Evolutionary conservation across 1,284 basidiomycete species (phyloP).

Genomic region (Cryptococcus sp.): DNA sequence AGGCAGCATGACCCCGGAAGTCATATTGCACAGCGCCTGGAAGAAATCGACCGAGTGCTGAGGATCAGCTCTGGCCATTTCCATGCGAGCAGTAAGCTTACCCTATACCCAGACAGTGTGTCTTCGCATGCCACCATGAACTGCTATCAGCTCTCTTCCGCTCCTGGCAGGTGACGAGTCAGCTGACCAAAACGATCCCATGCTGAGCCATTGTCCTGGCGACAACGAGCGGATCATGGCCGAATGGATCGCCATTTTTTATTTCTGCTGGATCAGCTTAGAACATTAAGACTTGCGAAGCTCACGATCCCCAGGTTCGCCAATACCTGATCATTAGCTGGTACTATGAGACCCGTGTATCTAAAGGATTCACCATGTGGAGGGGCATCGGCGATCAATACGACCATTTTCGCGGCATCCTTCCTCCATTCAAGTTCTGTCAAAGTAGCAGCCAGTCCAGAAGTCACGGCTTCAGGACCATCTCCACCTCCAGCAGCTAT

Average conservation of each 20-base stretch:
- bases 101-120: conserved; percentile 86
- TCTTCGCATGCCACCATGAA: conserved; percentile 99
- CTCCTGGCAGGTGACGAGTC: not conserved
- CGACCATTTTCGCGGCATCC: conserved; percentile 88
- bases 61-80: conserved; percentile 25
- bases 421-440: conserved; percentile 83
- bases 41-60: conserved; percentile 93
- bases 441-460: conserved; percentile 79
- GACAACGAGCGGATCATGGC: conserved; percentile 82
- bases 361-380: conserved; percentile 72
- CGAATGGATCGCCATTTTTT: conserved; percentile 75
- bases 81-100: conserved; percentile 49
- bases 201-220: conserved; percentile 82
- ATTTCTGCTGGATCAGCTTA: conserved; percentile 58
- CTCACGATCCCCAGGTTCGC: conserved; percentile 45
- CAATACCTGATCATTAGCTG: conserved; percentile 33
- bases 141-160: conserved; percentile 50
- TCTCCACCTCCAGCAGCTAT: conserved; percentile 97
- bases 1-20: conserved; percentile 91
- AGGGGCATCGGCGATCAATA: conserved; percentile 94
- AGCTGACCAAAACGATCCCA: conserved; percentile 71
- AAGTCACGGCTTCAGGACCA: conserved; percentile 96
- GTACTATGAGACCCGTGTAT: no score
- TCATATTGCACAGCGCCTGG: conserved; percentile 85
- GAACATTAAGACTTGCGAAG: not conserved